These are phyloP conservation scores for Tremellales sp. DNA, from an alignment of 1,284 basidiomycete species.

Conservation along the genomic window DNA sequence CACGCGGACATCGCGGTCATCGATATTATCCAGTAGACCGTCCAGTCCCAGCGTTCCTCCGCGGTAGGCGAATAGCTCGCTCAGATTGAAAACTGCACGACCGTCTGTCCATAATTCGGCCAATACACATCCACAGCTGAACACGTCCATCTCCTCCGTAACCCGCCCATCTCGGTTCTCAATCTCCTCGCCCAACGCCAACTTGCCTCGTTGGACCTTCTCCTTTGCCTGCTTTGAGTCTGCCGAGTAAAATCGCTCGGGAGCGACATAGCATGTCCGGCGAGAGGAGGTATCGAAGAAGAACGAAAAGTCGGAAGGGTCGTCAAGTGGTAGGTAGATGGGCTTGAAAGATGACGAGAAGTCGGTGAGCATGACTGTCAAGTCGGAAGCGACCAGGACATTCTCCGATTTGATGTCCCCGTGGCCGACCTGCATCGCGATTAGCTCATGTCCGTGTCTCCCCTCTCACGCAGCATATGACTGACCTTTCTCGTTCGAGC, in stretches of 20 bases:
- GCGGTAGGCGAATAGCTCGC: constrained; percentile 92
- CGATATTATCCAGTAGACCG: constrained; percentile 65
- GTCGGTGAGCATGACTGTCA: constrained; percentile 92
- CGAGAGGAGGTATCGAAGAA: constrained; percentile 94
- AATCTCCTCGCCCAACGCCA: constrained; percentile 48
- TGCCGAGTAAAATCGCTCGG: constrained; percentile 88
- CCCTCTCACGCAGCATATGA: not conserved
- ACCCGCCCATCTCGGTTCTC: constrained; percentile 69
- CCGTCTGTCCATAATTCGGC: constrained; percentile 97
- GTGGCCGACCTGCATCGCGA: constrained; percentile 67
- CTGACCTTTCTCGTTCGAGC: constrained; percentile 64
- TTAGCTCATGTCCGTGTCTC: not conserved
- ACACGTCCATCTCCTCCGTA: constrained; percentile 97
- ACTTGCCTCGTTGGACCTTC: constrained; percentile 52
- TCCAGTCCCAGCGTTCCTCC: constrained; percentile 79
- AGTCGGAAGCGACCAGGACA: constrained; percentile 92
- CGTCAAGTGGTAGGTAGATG: constrained; percentile 89
- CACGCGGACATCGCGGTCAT: constrained; percentile 75
- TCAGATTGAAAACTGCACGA: constrained; percentile 85
- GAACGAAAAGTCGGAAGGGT: constrained; percentile 96
- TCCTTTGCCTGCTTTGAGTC: constrained; percentile 61
- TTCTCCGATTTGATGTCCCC: constrained; percentile 99
- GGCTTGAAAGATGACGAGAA: constrained; percentile 94
- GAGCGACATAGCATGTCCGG: constrained; percentile 92
- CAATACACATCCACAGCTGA: constrained; percentile 91